Percentiles rank a stretch among this genome's conserved stretches.
Conservation (phyloP, 352 stramenopile genomes). For the Globisporangium mamillatum region DNA sequence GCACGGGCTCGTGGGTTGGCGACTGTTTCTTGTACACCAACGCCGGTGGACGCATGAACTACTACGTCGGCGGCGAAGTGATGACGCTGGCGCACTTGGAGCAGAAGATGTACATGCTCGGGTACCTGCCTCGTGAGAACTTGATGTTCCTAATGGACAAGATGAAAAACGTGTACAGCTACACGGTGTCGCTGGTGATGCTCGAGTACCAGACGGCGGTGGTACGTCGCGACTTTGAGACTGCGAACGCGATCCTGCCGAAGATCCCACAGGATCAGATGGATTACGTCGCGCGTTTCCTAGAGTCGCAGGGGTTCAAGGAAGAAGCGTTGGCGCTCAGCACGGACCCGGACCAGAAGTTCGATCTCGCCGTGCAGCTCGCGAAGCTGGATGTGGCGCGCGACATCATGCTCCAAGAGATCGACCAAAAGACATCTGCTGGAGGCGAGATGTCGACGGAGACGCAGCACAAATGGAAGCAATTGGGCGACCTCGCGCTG, state of each 20-base stretch:
- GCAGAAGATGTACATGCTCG: constrained; percentile 96
- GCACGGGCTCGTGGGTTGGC: constrained; percentile 97
- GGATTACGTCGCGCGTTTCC: constrained; percentile 89
- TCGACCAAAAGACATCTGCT: constrained; percentile 48
- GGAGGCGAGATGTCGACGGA: constrained; percentile 92
- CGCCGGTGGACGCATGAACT: constrained; percentile 92
- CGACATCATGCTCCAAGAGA: constrained; percentile 92
- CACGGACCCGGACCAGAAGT: constrained; percentile 96
- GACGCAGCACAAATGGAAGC: constrained; percentile 97
- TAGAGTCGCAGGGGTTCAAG: constrained; percentile 99
- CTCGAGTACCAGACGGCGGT: constrained; percentile 99
- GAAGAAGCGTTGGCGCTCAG: constrained; percentile 94
- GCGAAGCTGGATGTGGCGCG: constrained; percentile 94
- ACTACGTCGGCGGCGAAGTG: constrained; percentile 99
- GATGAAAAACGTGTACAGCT: constrained; percentile 91
- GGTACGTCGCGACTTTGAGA: constrained; percentile 97
- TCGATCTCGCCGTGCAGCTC: constrained; percentile 97
- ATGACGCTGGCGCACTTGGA: constrained; percentile 97
- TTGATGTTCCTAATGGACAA: constrained; percentile 99
- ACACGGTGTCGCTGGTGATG: constrained; percentile 92
- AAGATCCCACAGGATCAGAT: constrained; percentile 91
- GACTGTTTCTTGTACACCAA: constrained; percentile 99
- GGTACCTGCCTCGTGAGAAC: constrained; percentile 98
- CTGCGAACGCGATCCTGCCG: constrained; percentile 95
- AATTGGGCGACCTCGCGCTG: constrained; percentile 93